Evolutionary conservation across 2,329 filamentous ascomycete genomes (phyloP), one percentile per base, ranked within the genome.

Genomic region (Talaromyces sp.): DNA sequence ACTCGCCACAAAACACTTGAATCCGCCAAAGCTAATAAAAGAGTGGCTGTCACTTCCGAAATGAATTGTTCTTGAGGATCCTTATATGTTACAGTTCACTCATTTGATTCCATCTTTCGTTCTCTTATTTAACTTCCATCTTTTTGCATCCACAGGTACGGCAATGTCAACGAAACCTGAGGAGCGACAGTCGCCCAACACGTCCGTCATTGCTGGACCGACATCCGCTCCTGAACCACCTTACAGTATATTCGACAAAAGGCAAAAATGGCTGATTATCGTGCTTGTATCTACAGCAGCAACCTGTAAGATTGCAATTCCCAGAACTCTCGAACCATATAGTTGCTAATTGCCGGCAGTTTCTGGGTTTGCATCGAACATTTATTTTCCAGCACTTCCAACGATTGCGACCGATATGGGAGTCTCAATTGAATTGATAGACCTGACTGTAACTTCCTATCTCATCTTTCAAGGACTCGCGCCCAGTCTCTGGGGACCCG

Each of bases 171-270:
- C 8, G 32, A 13, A 13, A 30, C 3, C 22, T 19, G 42, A 32
- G n/a, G 42, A 44, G 6, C 14, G 19, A 11, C 27, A 13, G 17
- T 9, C 11, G 4, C 22, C 19, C 8, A 24, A 4, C 20, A n/a
- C 16, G 13, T 32, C 43, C n/a, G 2, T 30, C 6, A 30, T 22
- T 22, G 22, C 29, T 16, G 11, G 3, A 9, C 27, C 24, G 13
- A 13, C 43, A 22, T 22, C 52, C 8, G 35, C 22, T 17, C 33
- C 52, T 9, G 58, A 66, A 22, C 49, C 56, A 37, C 79, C 77
- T 0, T 78, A 77, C 57, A 82, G 72, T 58, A 79, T 83, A 20
- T 82, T 82, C 22, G 78, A 81, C 57, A 72, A 67, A 30, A 65
- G 72, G 4, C 80, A 83, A 61, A 80, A 79, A 54, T 68, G 70